Conservation (phyloP, 1,139 yeast species). For the Magnusiomyces sp. region DNA sequence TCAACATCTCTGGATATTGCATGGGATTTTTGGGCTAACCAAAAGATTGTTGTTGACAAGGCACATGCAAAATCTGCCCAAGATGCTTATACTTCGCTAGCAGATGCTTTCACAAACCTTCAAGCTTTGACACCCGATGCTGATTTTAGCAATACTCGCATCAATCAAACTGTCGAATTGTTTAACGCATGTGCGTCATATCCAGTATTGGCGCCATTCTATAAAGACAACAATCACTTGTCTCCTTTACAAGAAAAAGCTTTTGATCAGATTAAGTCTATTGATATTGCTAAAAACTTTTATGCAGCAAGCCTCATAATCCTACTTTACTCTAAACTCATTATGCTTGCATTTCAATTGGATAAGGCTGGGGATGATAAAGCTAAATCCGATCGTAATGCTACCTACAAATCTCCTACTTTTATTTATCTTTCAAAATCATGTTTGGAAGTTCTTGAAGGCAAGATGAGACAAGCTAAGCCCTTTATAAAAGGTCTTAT, state of each 20-base stretch:
- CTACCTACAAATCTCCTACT: conserved; percentile 47
- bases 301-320: conserved; percentile 15
- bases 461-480: conserved; percentile 31
- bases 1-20: conserved; percentile 36
- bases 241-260: conserved; percentile 30
- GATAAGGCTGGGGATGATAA: conserved; percentile 15
- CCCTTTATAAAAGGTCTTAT: conserved; percentile 34
- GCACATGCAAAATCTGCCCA: conserved; percentile 23
- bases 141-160: conserved; percentile 14
- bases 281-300: conserved; percentile 10
- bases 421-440: conserved; percentile 54
- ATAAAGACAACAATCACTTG: conserved; percentile 27
- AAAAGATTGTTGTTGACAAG: conserved; percentile 30
- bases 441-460: conserved; percentile 39
- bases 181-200: conserved; percentile 23
- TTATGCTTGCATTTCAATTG: conserved; percentile 20
- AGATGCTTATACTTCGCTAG: conserved; percentile 26
- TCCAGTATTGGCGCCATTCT: conserved; percentile 26
- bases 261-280: conserved; percentile 20
- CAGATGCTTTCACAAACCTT: conserved; percentile 19
- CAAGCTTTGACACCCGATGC: conserved; percentile 6
- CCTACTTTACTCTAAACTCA: conserved; percentile 18
- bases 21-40: conserved; percentile 57
- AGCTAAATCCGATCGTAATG: conserved; percentile 14
- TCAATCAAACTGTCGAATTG: conserved; percentile 17